Conservation (phyloP, 148 eudicot genomes). For the Talinum fruticosum region DNA sequence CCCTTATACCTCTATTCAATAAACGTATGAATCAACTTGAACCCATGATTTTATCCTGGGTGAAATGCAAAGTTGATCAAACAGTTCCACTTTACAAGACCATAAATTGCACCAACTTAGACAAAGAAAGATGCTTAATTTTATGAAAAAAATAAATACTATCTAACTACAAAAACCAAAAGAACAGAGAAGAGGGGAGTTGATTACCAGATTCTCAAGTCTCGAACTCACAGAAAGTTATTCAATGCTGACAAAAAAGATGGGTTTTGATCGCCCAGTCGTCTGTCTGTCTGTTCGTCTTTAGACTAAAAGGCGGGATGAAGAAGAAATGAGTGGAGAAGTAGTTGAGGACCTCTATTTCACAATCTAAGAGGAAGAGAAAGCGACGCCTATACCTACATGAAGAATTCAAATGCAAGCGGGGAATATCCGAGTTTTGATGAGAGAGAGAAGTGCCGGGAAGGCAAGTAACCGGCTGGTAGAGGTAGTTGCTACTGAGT, state of each 20-base stretch:
- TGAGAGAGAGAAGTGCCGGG: constrained; percentile 6
- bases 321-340: constrained; percentile 9
- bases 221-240: neutral
- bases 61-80: neutral
- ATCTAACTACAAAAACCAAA: neutral
- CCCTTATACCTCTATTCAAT: neutral
- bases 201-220: constrained; percentile 24
- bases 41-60: neutral
- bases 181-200: neutral
- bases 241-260: constrained; percentile 13
- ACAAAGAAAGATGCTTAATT: neutral
- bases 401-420: constrained; percentile 21
- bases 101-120: constrained; percentile 9
- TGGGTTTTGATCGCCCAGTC: neutral
- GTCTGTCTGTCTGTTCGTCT: neutral
- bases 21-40: neutral
- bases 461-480: neutral
- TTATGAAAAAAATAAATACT: neutral
- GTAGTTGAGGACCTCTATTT: constrained; percentile 14
- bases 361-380: neutral
- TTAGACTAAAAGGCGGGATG: constrained; percentile 3
- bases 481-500: constrained; percentile 17
- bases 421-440: constrained; percentile 10
- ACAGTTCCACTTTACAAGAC: neutral
- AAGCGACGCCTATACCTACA: neutral